phyloP scores from a whole-genome alignment of 2,329 filamentous ascomycete species.

The Eurotiales sp. region DNA sequence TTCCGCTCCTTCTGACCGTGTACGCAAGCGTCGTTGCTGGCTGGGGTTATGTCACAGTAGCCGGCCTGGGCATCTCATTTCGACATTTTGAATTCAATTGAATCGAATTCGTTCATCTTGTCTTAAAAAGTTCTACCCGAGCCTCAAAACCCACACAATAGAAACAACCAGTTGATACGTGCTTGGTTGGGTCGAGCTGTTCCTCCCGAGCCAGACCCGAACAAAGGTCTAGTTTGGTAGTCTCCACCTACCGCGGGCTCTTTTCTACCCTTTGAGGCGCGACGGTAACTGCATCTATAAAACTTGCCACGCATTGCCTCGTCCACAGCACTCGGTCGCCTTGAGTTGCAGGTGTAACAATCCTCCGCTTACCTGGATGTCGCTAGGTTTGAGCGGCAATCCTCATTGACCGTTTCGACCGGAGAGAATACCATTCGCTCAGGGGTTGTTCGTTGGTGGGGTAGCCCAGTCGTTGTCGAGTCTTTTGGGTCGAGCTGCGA shows the following conservation, averaged over 20 bases:
- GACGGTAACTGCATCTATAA: neutral
- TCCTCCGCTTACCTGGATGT: neutral
- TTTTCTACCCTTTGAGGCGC: neutral
- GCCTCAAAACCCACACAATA: too few species aligned
- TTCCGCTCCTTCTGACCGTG: too few species aligned
- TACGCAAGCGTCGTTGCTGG: too few species aligned
- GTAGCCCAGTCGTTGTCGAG: neutral
- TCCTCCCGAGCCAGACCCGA: slow-evolving; percentile 10
- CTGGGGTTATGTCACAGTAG: too few species aligned
- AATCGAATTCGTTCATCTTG: too few species aligned
- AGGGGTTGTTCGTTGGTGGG: slow-evolving; percentile 15
- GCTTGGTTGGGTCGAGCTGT: neutral
- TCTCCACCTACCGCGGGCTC: slow-evolving; percentile 14
- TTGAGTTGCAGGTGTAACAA: neutral
- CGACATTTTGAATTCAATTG: too few species aligned
- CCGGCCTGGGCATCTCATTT: too few species aligned
- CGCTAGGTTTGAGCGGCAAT: neutral
- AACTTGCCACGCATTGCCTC: neutral
- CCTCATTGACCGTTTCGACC: neutral
- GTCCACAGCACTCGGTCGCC: neutral
- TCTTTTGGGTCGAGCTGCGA: slow-evolving; percentile 6
- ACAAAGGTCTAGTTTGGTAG: slow-evolving; percentile 12
- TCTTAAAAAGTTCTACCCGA: too few species aligned
- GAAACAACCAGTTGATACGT: too few species aligned
- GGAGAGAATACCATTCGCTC: slow-evolving; percentile 2